Percentiles rank a stretch among this genome's conserved stretches.
phyloP scores from a whole-genome alignment of 2,329 filamentous ascomycete species.

The Cordyceps javanica region DNA sequence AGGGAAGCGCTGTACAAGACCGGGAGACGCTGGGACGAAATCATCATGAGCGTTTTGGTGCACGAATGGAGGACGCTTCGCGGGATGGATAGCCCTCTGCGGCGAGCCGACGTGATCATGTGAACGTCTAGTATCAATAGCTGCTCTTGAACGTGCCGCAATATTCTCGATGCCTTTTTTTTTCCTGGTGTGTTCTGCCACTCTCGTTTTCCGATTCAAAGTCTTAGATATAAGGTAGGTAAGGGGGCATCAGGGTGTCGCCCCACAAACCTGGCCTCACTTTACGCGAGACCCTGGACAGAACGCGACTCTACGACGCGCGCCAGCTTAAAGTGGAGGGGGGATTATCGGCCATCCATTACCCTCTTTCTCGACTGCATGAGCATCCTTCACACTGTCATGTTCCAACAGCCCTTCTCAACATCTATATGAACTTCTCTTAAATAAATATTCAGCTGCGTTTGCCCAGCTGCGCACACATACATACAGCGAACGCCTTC shows the following conservation, averaged over 20 bases:
- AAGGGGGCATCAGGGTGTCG: background rate
- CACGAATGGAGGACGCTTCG: constrained; percentile 23
- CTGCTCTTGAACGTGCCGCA: too few relatives aligned
- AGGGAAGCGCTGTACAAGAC: constrained; percentile 27
- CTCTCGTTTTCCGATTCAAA: too few relatives aligned
- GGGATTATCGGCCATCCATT: background rate
- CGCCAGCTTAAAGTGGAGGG: constrained; percentile 5
- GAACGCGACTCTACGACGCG: constrained; percentile 7
- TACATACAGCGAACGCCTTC: background rate
- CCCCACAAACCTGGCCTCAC: background rate
- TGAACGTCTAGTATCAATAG: too few relatives aligned
- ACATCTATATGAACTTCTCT: background rate
- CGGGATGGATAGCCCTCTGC: background rate
- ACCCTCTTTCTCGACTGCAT: background rate
- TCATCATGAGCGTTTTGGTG: constrained; percentile 29
- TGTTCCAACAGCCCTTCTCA: background rate
- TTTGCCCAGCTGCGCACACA: background rate
- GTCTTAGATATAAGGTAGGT: too few relatives aligned
- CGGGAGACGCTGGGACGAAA: constrained; percentile 27
- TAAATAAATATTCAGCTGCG: background rate
- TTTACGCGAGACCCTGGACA: constrained; percentile 8
- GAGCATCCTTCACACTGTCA: background rate
- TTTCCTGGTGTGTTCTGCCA: too few relatives aligned
- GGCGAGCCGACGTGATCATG: too few relatives aligned
- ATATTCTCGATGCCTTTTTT: too few relatives aligned